Evolutionary conservation across 2,329 filamentous ascomycete species (phyloP).

Genomic region (Rutstroemia sp.): DNA sequence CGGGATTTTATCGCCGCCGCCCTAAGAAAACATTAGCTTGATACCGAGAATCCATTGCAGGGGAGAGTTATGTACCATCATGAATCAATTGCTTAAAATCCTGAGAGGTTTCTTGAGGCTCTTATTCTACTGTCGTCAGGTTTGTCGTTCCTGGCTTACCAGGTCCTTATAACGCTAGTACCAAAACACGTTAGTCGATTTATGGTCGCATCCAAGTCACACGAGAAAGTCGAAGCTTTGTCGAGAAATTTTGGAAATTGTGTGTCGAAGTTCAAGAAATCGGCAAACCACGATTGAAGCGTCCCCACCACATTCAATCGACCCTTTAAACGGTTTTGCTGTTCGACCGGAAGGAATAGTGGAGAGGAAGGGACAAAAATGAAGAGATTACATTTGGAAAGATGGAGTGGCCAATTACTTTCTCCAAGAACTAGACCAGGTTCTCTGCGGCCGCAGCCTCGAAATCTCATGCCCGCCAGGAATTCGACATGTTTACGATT

Average conservation of each 20-base stretch:
- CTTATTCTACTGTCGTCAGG: neutral
- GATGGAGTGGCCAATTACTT: constrained; percentile 54
- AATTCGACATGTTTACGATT: constrained; percentile 29
- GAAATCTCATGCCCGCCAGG: constrained; percentile 42
- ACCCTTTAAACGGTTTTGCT: neutral
- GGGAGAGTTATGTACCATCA: constrained; percentile 45
- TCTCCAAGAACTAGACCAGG: constrained; percentile 33
- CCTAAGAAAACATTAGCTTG: constrained; percentile 44
- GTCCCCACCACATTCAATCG: neutral
- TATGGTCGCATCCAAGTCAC: neutral
- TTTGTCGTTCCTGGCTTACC: constrained; percentile 3
- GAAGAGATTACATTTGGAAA: constrained; percentile 55
- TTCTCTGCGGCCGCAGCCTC: constrained; percentile 41
- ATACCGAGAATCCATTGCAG: neutral
- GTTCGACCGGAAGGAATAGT: neutral
- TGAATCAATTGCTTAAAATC: constrained; percentile 32
- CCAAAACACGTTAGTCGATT: neutral
- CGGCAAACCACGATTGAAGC: constrained; percentile 1
- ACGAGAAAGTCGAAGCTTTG: constrained; percentile 5
- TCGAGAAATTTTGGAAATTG: constrained; percentile 11
- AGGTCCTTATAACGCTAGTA: neutral
- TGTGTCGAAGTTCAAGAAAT: constrained; percentile 1
- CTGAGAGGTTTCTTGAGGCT: constrained; percentile 6
- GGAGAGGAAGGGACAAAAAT: constrained; percentile 32
- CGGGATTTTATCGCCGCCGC: constrained; percentile 74